phyloP scores from a whole-genome alignment of 306 rosid genomes.

The Quercus glauca region DNA sequence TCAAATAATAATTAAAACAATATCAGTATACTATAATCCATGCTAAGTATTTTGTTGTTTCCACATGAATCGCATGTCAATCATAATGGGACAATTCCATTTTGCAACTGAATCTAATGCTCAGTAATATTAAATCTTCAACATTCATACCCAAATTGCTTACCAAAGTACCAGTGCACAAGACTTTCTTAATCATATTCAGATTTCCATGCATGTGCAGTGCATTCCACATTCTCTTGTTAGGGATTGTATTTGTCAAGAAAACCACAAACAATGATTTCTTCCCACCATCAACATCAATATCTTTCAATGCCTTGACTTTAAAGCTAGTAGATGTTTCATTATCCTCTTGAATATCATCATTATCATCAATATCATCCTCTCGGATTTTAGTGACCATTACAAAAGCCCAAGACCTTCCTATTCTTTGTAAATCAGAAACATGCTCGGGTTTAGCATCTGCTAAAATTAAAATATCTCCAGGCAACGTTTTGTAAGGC shows the following conservation, averaged over 20 bases:
- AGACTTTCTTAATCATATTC: slow-evolving; percentile 31
- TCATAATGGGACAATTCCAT: too few relatives aligned
- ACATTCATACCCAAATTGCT: background rate
- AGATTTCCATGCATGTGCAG: slow-evolving; percentile 38
- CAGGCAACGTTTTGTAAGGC: slow-evolving; percentile 53
- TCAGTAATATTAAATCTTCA: too few relatives aligned
- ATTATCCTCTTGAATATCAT: slow-evolving; percentile 17
- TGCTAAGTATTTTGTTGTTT: too few relatives aligned
- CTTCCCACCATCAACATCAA: slow-evolving; percentile 15
- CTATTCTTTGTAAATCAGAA: slow-evolving; percentile 46
- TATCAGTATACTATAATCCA: too few relatives aligned
- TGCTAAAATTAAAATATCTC: slow-evolving; percentile 60
- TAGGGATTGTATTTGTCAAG: slow-evolving; percentile 45
- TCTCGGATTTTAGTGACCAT: slow-evolving; percentile 32
- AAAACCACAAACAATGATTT: slow-evolving; percentile 39
- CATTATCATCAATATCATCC: slow-evolving; percentile 16
- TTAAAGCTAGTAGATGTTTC: slow-evolving; percentile 33
- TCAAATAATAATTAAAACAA: too few relatives aligned
- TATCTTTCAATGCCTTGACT: slow-evolving; percentile 37
- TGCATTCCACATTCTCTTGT: slow-evolving; percentile 55
- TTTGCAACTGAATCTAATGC: background rate
- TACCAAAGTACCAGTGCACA: slow-evolving; percentile 43
- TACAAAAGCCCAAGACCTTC: slow-evolving; percentile 54
- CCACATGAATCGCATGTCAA: background rate
- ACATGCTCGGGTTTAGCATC: slow-evolving; percentile 50